Percentiles rank a stretch among this genome's conserved stretches.
Conservation (phyloP, 176 grass and related monocot species). For the Dendrocalamus sinicus region DNA sequence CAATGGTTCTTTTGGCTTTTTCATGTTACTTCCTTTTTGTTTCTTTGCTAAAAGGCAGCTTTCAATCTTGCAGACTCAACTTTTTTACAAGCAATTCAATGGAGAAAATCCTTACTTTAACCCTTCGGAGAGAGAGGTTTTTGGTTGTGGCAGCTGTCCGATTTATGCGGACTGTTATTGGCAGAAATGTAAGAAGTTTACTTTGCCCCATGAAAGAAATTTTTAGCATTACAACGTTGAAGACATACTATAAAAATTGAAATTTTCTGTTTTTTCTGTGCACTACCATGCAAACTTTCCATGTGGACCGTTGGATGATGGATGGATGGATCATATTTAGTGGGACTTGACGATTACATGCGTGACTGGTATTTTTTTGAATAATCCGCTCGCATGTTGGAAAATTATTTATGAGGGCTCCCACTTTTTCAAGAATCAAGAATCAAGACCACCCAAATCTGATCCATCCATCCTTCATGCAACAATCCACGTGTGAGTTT, state of each 20-base stretch:
- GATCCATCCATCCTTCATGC: constrained; percentile 27
- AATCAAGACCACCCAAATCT: constrained; percentile 26
- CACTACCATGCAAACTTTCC: constrained; percentile 13
- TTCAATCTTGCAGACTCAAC: constrained; percentile 55
- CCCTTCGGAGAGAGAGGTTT: constrained; percentile 66
- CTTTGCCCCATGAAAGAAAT: constrained; percentile 21
- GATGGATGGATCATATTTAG: constrained; percentile 10
- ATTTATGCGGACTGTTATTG: constrained; percentile 77
- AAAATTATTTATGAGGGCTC: background rate
- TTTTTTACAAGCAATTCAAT: constrained; percentile 71
- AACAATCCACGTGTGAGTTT: background rate
- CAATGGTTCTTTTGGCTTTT: constrained; percentile 16
- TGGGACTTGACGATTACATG: constrained; percentile 1
- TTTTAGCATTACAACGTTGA: constrained; percentile 27
- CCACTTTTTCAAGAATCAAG: background rate
- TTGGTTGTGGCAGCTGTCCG: constrained; percentile 80
- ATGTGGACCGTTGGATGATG: constrained; percentile 4
- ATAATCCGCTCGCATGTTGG: background rate
- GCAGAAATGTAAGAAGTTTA: constrained; percentile 66
- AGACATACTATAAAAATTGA: constrained; percentile 6
- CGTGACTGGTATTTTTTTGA: constrained; percentile 2
- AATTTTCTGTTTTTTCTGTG: constrained; percentile 8
- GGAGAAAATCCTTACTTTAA: constrained; percentile 83
- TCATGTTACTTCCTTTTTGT: constrained; percentile 31
- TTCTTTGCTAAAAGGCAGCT: constrained; percentile 39